phyloP scores from a whole-genome alignment of 2,329 filamentous ascomycete genomes.

The Pseudocercospora fuligena region DNA sequence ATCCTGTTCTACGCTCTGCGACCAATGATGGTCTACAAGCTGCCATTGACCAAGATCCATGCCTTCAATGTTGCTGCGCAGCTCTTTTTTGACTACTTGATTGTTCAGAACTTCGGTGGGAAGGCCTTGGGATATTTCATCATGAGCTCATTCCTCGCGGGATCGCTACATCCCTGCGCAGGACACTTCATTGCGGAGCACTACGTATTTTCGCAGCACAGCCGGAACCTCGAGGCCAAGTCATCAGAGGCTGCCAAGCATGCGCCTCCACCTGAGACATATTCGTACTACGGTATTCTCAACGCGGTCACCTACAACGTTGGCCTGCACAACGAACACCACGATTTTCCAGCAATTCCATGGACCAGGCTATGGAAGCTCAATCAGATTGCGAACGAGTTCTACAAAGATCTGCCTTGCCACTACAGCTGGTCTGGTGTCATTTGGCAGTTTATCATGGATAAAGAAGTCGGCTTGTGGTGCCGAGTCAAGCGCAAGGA shows the following conservation, averaged over 20 bases:
- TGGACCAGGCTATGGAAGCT: slow-evolving; percentile 86
- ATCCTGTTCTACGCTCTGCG: slow-evolving; percentile 98
- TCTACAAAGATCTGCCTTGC: slow-evolving; percentile 84
- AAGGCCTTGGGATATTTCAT: slow-evolving; percentile 81
- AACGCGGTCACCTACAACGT: slow-evolving; percentile 97
- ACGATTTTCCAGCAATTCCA: slow-evolving; percentile 95
- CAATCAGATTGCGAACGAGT: slow-evolving; percentile 81
- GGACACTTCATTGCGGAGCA: slow-evolving; percentile 99
- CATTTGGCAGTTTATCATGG: slow-evolving; percentile 93
- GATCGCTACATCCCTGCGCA: slow-evolving; percentile 89
- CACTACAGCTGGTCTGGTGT: slow-evolving; percentile 92
- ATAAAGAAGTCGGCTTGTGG: slow-evolving; percentile 85
- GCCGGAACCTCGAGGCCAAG: slow-evolving; percentile 48
- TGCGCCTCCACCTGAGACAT: slow-evolving; percentile 80
- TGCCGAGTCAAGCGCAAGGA: slow-evolving; percentile 92
- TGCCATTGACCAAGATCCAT: slow-evolving; percentile 86
- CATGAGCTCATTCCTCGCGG: slow-evolving; percentile 88
- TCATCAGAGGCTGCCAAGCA: slow-evolving; percentile 52
- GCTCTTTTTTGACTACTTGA: slow-evolving; percentile 72
- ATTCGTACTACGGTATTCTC: slow-evolving; percentile 91
- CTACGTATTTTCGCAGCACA: slow-evolving; percentile 60
- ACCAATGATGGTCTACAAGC: slow-evolving; percentile 89
- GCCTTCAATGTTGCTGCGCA: slow-evolving; percentile 80
- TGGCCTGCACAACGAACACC: slow-evolving; percentile 96
- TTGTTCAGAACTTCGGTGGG: slow-evolving; percentile 65